Evolutionary conservation across 768 basidiomycete species (phyloP).

Genomic region (Leccinum olivaceopallidum): DNA sequence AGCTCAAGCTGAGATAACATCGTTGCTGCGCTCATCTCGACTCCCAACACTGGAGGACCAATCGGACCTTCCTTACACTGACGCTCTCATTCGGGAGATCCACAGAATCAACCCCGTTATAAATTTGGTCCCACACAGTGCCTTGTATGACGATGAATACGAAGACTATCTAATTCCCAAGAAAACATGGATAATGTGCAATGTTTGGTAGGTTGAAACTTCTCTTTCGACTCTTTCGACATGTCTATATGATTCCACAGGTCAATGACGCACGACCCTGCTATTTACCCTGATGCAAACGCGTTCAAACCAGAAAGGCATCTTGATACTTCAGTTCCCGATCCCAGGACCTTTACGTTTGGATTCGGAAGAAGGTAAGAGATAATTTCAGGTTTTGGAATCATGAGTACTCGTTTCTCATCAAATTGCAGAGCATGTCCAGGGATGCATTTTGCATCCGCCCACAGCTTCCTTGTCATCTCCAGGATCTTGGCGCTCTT

Average conservation of each 20-base stretch:
- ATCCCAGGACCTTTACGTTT: constrained; percentile 22
- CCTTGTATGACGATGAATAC: constrained; percentile 12
- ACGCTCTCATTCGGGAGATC: constrained; percentile 27
- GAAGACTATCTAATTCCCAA: constrained; percentile 13
- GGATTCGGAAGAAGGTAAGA: constrained; percentile 21
- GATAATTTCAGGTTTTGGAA: not conserved
- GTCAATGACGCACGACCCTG: constrained; percentile 35
- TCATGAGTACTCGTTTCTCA: not conserved
- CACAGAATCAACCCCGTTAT: constrained; percentile 18
- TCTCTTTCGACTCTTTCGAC: not conserved
- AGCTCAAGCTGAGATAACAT: constrained; percentile 28
- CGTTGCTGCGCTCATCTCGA: constrained; percentile 22
- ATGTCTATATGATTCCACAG: constrained; percentile 12
- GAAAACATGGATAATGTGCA: constrained; percentile 15
- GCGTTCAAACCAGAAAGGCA: constrained; percentile 32
- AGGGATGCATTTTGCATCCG: constrained; percentile 23
- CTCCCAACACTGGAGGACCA: constrained; percentile 28
- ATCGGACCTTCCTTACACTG: constrained; percentile 27
- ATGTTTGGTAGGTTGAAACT: constrained; percentile 9
- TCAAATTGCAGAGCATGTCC: constrained; percentile 11
- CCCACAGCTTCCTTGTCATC: constrained; percentile 22
- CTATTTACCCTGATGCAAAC: constrained; percentile 30
- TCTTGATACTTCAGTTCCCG: constrained; percentile 13
- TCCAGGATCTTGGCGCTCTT: constrained; percentile 27
- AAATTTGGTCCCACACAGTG: constrained; percentile 21